Conservation (phyloP, 2,329 filamentous ascomycete genomes). For the Fusarium beomiforme region DNA sequence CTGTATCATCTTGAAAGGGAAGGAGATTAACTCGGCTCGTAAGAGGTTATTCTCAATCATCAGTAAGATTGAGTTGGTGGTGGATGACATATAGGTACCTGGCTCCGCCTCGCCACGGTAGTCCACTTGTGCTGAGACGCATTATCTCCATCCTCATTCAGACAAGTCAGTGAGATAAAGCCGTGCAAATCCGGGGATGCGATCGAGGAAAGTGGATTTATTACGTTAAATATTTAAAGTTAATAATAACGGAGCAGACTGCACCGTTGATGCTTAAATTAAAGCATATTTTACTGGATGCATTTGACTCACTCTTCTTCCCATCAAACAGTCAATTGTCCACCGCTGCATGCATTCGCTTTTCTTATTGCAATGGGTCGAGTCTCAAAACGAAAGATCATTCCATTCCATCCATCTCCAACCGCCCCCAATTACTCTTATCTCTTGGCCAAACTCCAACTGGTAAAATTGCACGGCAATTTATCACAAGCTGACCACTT, state of each 20-base stretch:
- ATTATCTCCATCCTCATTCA: neutral
- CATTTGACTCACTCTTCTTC: neutral
- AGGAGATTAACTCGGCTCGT: conserved; percentile 17
- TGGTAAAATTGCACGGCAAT: neutral
- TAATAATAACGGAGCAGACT: neutral
- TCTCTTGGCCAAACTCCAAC: conserved; percentile 18
- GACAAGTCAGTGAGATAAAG: neutral
- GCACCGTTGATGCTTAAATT: neutral
- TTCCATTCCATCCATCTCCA: conserved; percentile 3
- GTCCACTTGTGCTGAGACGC: neutral
- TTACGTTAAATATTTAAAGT: conserved; percentile 6
- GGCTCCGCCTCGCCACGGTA: neutral
- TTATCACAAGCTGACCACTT: neutral
- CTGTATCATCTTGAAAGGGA: conserved; percentile 18
- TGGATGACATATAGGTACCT: neutral
- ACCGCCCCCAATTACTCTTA: conserved; percentile 2
- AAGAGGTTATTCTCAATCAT: neutral
- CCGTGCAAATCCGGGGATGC: conserved; percentile 1
- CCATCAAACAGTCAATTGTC: neutral
- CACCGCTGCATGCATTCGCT: neutral
- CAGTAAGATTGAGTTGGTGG: neutral
- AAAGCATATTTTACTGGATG: neutral
- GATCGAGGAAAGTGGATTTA: conserved; percentile 6
- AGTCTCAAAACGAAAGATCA: conserved; percentile 3
- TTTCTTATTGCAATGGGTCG: neutral